Evolutionary conservation across 805 yeast species (phyloP), one percentile per base, ranked within the genome.

Genomic region (Wickerhamomyces rabaulensis): DNA sequence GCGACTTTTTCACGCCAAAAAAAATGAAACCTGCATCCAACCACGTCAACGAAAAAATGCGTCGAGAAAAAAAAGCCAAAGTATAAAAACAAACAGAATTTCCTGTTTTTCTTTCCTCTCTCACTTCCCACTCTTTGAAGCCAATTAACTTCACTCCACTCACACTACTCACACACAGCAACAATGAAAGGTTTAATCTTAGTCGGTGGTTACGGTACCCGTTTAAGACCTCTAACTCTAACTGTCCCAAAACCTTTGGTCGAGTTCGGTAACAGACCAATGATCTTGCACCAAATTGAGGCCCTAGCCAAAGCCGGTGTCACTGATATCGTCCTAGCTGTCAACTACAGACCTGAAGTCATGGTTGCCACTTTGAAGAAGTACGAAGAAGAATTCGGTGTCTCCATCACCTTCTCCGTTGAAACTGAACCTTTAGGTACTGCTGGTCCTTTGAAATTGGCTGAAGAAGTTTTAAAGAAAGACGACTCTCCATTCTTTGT

Each of bases 161-260:
- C 27, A 25, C 13, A 8, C 27, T n/a, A 25, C 27, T 25, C 10
- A 25, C 27, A 9, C 13, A 7, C 10, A 27, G 2, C 12, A 87
- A 56, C 21, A 61, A 89, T 90, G 97, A 90, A 90, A 78, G 97
- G 96, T 68, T 82, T 92, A 72, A 92, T 92, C 79, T 84, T 92
- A 70, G 98, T 92, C 62, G 99, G 99, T 68, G 99, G 99, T 73
- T 94, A 91, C 78, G 99, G 99, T 79, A 94, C 99, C 65, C 94
- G 99, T 78, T 86, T 94, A 77, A 91, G 99, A 82, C 99, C 99
- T 53, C 78, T 94, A 64, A 91, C 98, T 53, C 76, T 91, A 62
- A 89, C 97, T 49, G 79, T 84, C 55, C 98, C 98, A 69, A 91
- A 91, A 75, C 98, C 98, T 44, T 78, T 91, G 71, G 97, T 91